phyloP scores from a whole-genome alignment of 2,329 filamentous ascomycete genomes.

The Neocatenulostroma microsporum region DNA sequence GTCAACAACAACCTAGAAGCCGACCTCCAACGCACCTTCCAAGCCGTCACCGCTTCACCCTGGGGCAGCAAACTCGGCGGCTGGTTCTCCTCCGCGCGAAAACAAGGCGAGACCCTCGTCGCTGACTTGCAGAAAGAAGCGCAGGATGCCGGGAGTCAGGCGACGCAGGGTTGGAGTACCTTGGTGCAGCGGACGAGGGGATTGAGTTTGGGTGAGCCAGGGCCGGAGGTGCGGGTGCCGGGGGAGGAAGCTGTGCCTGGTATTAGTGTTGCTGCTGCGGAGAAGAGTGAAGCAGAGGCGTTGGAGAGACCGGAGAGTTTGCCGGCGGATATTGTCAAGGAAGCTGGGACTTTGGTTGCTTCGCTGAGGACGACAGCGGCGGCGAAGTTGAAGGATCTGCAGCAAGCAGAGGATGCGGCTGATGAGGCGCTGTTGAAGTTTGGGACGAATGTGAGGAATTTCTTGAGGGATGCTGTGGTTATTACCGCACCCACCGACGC shows the following conservation, averaged over 20 bases:
- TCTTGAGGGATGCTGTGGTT: conserved; percentile 80
- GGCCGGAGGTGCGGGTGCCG: conserved; percentile 13
- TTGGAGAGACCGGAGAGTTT: conserved; percentile 36
- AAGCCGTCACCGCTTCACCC: conserved; percentile 79
- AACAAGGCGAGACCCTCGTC: conserved; percentile 81
- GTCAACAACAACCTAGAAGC: conserved; percentile 56
- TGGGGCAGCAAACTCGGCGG: conserved; percentile 88
- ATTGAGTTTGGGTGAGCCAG: conserved; percentile 20
- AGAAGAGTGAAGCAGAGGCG: conserved; percentile 1
- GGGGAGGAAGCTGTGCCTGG: conserved; percentile 24
- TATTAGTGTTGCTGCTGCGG: too few species aligned
- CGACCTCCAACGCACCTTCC: conserved; percentile 92
- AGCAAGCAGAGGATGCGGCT: conserved; percentile 87
- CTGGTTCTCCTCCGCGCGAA: conserved; percentile 83
- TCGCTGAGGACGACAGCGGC: conserved; percentile 46
- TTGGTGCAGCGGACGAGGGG: conserved; percentile 36
- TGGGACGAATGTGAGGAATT: conserved; percentile 80
- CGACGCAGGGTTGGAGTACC: conserved; percentile 68
- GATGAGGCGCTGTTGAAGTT: conserved; percentile 92
- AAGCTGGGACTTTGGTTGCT: conserved; percentile 61
- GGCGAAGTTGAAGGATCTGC: conserved; percentile 70
- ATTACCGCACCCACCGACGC: conserved; percentile 63
- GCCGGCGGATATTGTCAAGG: conserved; percentile 45
- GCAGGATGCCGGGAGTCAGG: conserved; percentile 59
- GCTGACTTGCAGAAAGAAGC: conserved; percentile 79